Percentiles rank a stretch among this genome's conserved stretches.
Conservation (phyloP, 768 basidiomycete species). For the Lentinus tigrinus region DNA sequence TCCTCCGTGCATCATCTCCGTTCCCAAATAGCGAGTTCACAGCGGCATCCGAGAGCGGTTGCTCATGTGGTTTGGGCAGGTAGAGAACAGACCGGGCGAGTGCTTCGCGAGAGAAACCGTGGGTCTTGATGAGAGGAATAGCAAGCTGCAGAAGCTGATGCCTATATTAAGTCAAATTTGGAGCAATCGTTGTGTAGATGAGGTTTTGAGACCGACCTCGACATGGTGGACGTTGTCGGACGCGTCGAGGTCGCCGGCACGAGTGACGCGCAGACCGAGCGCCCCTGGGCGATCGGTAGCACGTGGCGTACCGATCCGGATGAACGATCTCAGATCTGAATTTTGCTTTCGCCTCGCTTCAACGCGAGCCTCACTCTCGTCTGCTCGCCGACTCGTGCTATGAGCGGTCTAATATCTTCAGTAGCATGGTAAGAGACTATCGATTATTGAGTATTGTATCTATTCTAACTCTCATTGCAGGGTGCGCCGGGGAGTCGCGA, state of each 20-base stretch:
- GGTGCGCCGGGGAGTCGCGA: conserved; percentile 80
- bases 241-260: conserved; percentile 7
- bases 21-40: conserved; percentile 72
- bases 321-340: conserved; percentile 10
- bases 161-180: conserved; percentile 17
- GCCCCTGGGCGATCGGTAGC: conserved; percentile 57
- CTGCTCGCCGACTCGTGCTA: conserved; percentile 25
- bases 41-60: conserved; percentile 68
- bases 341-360: conserved; percentile 1
- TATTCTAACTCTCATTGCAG: conserved; percentile 27
- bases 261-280: too few species aligned
- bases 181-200: not conserved
- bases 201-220: not conserved
- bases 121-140: conserved; percentile 57
- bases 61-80: conserved; percentile 48
- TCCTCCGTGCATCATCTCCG: conserved; percentile 63
- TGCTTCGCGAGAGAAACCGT: conserved; percentile 76
- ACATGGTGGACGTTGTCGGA: conserved; percentile 18
- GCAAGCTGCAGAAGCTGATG: conserved; percentile 55
- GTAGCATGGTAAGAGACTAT: conserved; percentile 49
- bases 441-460: not conserved
- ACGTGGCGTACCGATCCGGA: too few species aligned
- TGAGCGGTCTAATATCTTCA: conserved; percentile 77
- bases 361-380: conserved; percentile 36
- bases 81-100: conserved; percentile 63